A percentile compares a stretch with the other conserved stretches of the same genome.
Evolutionary conservation across 2,329 filamentous ascomycete species (phyloP).

Genomic region (Diplocarpon rosae): DNA sequence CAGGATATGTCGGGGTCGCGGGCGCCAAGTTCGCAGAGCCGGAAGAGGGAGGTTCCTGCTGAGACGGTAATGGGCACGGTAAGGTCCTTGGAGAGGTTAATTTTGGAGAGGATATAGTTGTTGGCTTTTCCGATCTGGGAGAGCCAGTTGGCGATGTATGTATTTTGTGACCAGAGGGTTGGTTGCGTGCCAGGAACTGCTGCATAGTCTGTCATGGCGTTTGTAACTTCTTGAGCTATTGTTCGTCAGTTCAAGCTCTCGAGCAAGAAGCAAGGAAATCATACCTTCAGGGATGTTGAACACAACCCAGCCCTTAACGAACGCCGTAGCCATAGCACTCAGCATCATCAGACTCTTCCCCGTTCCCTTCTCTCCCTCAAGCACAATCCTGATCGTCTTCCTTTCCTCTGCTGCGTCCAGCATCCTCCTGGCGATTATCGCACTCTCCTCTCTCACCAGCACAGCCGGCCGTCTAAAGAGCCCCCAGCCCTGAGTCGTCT

Average conservation of each 20-base stretch:
- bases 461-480: slow-evolving; percentile 75
- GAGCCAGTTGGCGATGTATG: slow-evolving; percentile 66
- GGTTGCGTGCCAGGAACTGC: slow-evolving; percentile 49
- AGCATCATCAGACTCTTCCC: slow-evolving; percentile 84
- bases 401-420: slow-evolving; percentile 42
- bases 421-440: slow-evolving; percentile 56
- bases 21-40: slow-evolving; percentile 57
- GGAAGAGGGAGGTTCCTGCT: slow-evolving; percentile 48
- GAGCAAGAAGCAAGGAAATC: slow-evolving; percentile 14
- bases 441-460: slow-evolving; percentile 68
- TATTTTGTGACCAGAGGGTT: slow-evolving; percentile 63
- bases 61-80: slow-evolving; percentile 49
- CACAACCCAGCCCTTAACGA: slow-evolving; percentile 79
- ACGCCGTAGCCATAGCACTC: slow-evolving; percentile 72
- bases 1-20: slow-evolving; percentile 69
- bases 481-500: slow-evolving; percentile 77
- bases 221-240: slow-evolving; percentile 68
- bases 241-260: slow-evolving; percentile 2
- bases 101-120: slow-evolving; percentile 44
- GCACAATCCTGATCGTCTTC: slow-evolving; percentile 49
- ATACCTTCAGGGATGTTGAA: slow-evolving; percentile 82
- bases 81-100: slow-evolving; percentile 39
- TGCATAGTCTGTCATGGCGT: slow-evolving; percentile 70
- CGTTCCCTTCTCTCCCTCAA: slow-evolving; percentile 62
- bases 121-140: slow-evolving; percentile 65